phyloP scores from a whole-genome alignment of 768 basidiomycete genomes.

The Xanthoconium purpureum region DNA sequence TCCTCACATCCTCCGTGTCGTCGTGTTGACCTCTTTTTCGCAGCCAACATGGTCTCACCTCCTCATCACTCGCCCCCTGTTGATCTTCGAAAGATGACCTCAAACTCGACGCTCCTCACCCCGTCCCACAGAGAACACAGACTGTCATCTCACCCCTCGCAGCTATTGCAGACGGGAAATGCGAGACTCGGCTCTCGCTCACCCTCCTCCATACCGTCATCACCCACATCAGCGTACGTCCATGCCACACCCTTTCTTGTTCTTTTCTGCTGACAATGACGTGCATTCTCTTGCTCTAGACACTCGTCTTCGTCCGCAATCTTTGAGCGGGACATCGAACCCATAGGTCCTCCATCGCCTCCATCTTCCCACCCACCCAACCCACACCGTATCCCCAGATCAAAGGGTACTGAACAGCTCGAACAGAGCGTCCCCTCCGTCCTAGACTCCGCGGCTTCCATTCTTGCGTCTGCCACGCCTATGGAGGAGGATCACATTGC shows the following conservation, averaged over 20 bases:
- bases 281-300: constrained; percentile 3
- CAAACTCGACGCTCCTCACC: constrained; percentile 42
- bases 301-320: constrained; percentile 87
- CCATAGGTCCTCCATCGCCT: constrained; percentile 38
- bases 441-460: constrained; percentile 76
- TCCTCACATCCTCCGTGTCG: background rate
- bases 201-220: constrained; percentile 73
- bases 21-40: background rate
- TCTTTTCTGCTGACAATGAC: constrained; percentile 7
- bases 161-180: constrained; percentile 43
- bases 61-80: constrained; percentile 33
- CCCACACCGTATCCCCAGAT: constrained; percentile 72
- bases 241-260: constrained; percentile 6
- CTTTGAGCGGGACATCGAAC: constrained; percentile 89
- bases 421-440: constrained; percentile 84
- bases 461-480: constrained; percentile 48
- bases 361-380: constrained; percentile 44
- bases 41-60: constrained; percentile 18
- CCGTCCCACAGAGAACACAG: constrained; percentile 38
- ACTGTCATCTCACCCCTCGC: constrained; percentile 44
- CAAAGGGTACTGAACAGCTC: constrained; percentile 68
- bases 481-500: constrained; percentile 58
- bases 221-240: constrained; percentile 73
- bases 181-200: constrained; percentile 58
- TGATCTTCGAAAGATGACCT: constrained; percentile 58